Evolutionary conservation across 2,329 filamentous ascomycete genomes (phyloP).

Genomic region (Colletotrichum paranaense): DNA sequence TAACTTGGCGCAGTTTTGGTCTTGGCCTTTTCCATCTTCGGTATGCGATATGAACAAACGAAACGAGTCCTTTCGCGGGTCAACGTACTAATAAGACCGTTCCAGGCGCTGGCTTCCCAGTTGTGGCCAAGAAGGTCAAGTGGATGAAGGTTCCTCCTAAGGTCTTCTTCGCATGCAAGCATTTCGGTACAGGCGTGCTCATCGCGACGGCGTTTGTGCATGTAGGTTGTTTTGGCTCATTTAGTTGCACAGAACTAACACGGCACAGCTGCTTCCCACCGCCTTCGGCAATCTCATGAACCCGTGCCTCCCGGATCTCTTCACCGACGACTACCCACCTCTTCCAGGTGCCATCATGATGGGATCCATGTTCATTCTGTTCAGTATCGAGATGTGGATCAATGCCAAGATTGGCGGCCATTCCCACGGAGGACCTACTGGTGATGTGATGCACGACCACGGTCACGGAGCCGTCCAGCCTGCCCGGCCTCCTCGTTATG

Average conservation of each 20-base stretch:
- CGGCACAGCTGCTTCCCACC: constrained; percentile 63
- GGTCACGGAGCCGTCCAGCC: constrained; percentile 39
- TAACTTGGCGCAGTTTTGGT: constrained; percentile 50
- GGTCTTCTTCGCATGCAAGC: constrained; percentile 72
- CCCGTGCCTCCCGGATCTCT: constrained; percentile 69
- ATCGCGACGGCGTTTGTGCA: constrained; percentile 81
- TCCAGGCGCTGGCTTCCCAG: constrained; percentile 61
- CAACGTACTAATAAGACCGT: constrained; percentile 29
- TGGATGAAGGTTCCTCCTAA: constrained; percentile 68
- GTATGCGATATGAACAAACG: constrained; percentile 38
- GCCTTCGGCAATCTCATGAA: constrained; percentile 65
- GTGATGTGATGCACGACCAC: constrained; percentile 40
- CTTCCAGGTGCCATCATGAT: constrained; percentile 76
- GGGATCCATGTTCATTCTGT: constrained; percentile 69
- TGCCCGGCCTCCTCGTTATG: constrained; percentile 44
- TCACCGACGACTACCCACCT: constrained; percentile 69
- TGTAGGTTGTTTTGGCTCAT: constrained; percentile 51
- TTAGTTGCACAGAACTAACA: not conserved
- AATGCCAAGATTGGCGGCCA: constrained; percentile 69
- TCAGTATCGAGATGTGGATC: constrained; percentile 72
- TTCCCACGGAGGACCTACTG: constrained; percentile 67
- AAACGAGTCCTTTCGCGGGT: not conserved
- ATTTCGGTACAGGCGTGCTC: constrained; percentile 78
- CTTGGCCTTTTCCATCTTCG: constrained; percentile 51
- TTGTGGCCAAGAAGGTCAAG: constrained; percentile 65